A percentile compares a stretch with the other conserved stretches of the same genome.
Conservation (phyloP, 768 basidiomycete genomes). For the Neoboletus subvelutipes region DNA sequence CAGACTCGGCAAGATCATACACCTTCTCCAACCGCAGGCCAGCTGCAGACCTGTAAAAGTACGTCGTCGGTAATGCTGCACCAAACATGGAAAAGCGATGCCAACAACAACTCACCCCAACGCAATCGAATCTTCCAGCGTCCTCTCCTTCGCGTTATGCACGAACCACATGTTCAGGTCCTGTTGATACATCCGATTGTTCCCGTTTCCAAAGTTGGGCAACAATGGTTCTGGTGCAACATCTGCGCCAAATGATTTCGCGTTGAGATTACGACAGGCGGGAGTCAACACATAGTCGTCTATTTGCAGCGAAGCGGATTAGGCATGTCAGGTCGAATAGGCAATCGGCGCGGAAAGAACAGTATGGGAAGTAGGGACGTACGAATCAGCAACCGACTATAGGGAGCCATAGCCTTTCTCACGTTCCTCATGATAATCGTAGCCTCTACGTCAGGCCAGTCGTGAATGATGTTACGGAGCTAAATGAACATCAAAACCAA, state of each 20-base stretch:
- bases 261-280: constrained; percentile 8
- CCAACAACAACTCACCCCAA: constrained; percentile 26
- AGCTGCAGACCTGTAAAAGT: constrained; percentile 12
- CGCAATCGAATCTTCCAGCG: constrained; percentile 38
- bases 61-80: background rate
- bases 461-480: constrained; percentile 33
- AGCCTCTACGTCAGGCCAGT: constrained; percentile 38
- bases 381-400: constrained; percentile 37
- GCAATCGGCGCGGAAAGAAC: background rate
- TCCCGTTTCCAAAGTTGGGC: constrained; percentile 47
- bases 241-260: constrained; percentile 15
- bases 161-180: constrained; percentile 48
- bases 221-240: constrained; percentile 46
- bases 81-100: background rate
- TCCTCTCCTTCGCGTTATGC: constrained; percentile 44
- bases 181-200: constrained; percentile 40
- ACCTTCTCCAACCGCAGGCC: constrained; percentile 25
- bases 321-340: background rate
- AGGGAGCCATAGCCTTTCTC: constrained; percentile 26
- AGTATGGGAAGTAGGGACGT: constrained; percentile 2
- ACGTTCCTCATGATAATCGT: constrained; percentile 32
- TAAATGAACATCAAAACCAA: background rate
- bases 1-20: constrained; percentile 29
- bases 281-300: constrained; percentile 24
- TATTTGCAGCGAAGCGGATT: background rate